Conservation (phyloP, 176 grass and related monocot species). For the Juncus inflexus region DNA sequence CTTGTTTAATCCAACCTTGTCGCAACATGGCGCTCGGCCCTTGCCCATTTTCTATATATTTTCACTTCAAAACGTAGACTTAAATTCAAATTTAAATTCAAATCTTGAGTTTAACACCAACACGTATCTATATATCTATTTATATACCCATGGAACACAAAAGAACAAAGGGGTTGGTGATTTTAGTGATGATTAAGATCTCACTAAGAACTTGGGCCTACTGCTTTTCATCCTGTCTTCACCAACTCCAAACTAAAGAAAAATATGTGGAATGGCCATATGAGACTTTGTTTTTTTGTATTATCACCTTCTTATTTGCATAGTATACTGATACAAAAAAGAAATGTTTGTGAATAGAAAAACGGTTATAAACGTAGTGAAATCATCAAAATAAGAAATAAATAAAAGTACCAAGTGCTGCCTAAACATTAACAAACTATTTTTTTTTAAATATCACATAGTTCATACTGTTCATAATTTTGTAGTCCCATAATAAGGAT, state of each 20-base stretch:
- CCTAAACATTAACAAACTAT: too few species aligned
- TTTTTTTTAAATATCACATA: too few species aligned
- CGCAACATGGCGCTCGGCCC: conserved; percentile 84
- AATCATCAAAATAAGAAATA: too few species aligned
- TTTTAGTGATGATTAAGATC: conserved; percentile 22
- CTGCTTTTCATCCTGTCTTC: conserved; percentile 19
- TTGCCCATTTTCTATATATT: conserved; percentile 13
- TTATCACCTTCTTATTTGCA: neutral
- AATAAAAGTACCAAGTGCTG: too few species aligned
- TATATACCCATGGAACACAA: too few species aligned
- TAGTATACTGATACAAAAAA: neutral
- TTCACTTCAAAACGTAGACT: neutral
- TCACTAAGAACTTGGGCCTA: conserved; percentile 3
- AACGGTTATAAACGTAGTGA: too few species aligned
- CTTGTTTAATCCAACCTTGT: conserved; percentile 92
- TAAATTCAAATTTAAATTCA: conserved; percentile 4
- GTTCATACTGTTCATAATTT: too few species aligned
- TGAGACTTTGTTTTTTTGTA: too few species aligned
- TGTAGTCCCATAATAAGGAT: too few species aligned
- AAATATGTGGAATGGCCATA: conserved; percentile 10
- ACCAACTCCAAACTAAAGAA: conserved; percentile 24
- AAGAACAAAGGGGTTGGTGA: neutral
- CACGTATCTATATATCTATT: conserved; percentile 8
- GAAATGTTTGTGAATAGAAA: too few species aligned
- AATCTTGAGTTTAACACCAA: neutral